These are phyloP conservation scores for Diversispora epigaea DNA, from an alignment of 192 early-diverging fungal genomes.

Conservation along the genomic window DNA sequence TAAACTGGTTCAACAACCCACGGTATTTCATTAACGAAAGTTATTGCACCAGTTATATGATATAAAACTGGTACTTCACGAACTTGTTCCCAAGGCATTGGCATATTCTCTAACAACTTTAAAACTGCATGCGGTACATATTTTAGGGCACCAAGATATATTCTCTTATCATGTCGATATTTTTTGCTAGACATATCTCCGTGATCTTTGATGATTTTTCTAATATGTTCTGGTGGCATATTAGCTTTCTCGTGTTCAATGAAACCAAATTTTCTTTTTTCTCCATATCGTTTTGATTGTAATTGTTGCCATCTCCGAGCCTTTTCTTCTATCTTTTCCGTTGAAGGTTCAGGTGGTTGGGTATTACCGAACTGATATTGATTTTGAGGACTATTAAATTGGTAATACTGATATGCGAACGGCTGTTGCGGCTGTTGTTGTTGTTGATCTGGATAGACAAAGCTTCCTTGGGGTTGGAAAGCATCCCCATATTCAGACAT, in stretches of 20 bases:
- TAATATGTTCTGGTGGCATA: constrained; percentile 97
- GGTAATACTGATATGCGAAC: constrained; percentile 32
- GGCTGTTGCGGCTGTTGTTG: constrained; percentile 12
- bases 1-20: constrained; percentile 97
- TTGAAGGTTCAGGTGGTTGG: constrained; percentile 26
- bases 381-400: constrained; percentile 17
- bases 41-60: constrained; percentile 98
- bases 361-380: not conserved
- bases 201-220: constrained; percentile 99
- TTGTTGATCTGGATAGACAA: constrained; percentile 20
- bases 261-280: constrained; percentile 94
- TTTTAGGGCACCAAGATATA: constrained; percentile 97
- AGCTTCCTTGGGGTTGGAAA: constrained; percentile 10
- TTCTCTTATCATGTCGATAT: constrained; percentile 95
- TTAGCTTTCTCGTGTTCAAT: constrained; percentile 91
- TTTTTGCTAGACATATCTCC: constrained; percentile 99
- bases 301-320: constrained; percentile 90
- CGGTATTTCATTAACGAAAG: constrained; percentile 95
- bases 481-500: constrained; percentile 24
- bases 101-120: constrained; percentile 98
- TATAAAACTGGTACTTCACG: constrained; percentile 95
- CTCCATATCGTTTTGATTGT: constrained; percentile 87
- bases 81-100: constrained; percentile 99
- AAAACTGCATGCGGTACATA: constrained; percentile 98
- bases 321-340: constrained; percentile 72